Base-by-base conservation (phyloP, 148 eudicot species). In the Oxyria digyna region DNA sequence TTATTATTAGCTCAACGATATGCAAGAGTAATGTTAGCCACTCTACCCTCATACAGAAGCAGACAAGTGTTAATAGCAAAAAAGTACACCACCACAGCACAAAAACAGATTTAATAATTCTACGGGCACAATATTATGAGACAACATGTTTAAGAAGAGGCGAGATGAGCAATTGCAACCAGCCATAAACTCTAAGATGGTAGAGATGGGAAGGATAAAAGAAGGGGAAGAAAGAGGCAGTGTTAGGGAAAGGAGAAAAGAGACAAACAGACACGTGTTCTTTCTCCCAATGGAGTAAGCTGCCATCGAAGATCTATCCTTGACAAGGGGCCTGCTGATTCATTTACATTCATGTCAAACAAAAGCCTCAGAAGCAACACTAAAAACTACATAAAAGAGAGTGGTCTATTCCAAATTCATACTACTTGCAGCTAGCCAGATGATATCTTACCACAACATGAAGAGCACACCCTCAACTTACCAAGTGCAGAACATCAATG, bases 201-300 rank as follows among this genome's bases (percentile, higher is more conserved):
- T 75, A 67, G 83, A 79, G 83, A 80, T 65, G 55, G 80, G 86
- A 83, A 76, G 80, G 80, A 78, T 71, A 80, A 74, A 62, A 81
- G 73, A 59, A 87, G 8, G 85, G 88, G 86, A 75, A 83, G 96
- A 82, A 81, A 83, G 87, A 86, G 96, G 80, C 73, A 87, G 99
- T 76, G 86, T 85, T 89, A 86, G 93, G 96, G 82, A 84, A 87
- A 80, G 92, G 92, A 90, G 91, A 94, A 94, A 94, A 85, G 85
- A 94, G 77, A 94, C 99, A 88, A 94, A 94, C 99, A 91, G 90
- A 84, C 96, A 87, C 83, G 89, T 79, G 92, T 87, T 86, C 87
- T 90, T 93, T 90, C 91, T 82, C 93, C 96, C 78, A 77, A 86
- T 78, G 90, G 89, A 88, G 71, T 85, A 86, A 91, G 99, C 99